phyloP scores from a whole-genome alignment of 2,329 filamentous ascomycete species.

The Xylaria multiplex region DNA sequence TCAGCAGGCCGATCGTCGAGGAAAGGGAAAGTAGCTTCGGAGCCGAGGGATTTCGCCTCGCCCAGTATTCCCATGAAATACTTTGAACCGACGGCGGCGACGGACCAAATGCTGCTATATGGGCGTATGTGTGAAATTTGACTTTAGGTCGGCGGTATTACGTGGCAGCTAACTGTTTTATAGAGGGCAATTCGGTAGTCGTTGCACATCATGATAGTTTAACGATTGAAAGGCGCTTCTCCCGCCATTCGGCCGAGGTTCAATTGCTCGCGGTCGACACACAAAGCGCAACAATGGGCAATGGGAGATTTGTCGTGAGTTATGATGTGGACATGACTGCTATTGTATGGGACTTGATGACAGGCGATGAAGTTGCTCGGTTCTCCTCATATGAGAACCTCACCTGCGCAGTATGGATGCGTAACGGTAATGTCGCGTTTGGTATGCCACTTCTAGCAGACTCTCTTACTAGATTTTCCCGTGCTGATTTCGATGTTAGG shows the following conservation, averaged over 20 bases:
- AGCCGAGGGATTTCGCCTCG: constrained; percentile 63
- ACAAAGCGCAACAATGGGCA: constrained; percentile 84
- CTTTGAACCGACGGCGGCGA: constrained; percentile 90
- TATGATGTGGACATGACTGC: constrained; percentile 91
- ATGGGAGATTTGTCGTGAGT: constrained; percentile 87
- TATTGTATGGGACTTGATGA: constrained; percentile 96
- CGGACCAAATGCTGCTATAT: constrained; percentile 89
- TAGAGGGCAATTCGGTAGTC: constrained; percentile 78
- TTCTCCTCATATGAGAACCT: constrained; percentile 92
- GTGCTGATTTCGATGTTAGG: constrained; percentile 62
- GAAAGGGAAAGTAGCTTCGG: constrained; percentile 52
- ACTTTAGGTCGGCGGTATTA: constrained; percentile 4
- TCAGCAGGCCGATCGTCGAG: constrained; percentile 64
- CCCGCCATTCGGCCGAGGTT: constrained; percentile 84
- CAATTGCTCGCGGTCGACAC: constrained; percentile 89
- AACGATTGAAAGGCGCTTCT: constrained; percentile 86
- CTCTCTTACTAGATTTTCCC: not conserved
- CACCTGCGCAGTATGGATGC: constrained; percentile 91
- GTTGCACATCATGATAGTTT: constrained; percentile 94
- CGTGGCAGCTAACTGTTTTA: constrained; percentile 44
- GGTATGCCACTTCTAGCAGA: constrained; percentile 65
- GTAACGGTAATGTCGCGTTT: constrained; percentile 95
- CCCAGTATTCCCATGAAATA: constrained; percentile 61
- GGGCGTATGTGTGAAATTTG: constrained; percentile 57
- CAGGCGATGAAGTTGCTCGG: constrained; percentile 88